Evolutionary conservation across 2,329 filamentous ascomycete genomes (phyloP), one percentile per base, ranked within the genome.

Genomic region (Cladophialophora chaetospira): DNA sequence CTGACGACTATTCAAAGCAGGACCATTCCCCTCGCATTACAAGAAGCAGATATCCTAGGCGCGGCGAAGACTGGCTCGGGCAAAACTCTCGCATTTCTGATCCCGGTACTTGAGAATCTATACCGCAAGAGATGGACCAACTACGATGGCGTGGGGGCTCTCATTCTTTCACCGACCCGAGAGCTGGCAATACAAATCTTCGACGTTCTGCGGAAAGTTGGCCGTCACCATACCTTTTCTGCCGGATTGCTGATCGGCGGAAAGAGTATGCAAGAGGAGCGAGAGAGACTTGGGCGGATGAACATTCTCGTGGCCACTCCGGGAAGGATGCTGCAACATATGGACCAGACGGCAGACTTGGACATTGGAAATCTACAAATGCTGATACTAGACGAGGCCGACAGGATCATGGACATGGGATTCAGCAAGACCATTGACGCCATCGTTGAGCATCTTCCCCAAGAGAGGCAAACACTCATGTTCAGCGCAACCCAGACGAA

Each of bases 141-240:
- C 67, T 82, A 86, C 66, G 94, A 99, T 74, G 94, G 94, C 0
- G 79, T 99, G 26, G 93, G 93, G 6, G 94, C 94, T 3, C 82
- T 99, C 62, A 90, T 99, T 63, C 87, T 99, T 52, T 93, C 92
- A 0, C 94, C 94, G 0, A 99, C 94, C 5, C 87, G 94, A 69
- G 94, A 99, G 75, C 80, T 99, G 53, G 93, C 94, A 0, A 94
- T 95, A 35, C 94, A 99, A 73, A 99, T 96, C 60, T 99, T 97
- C 69, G 89, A 97, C 56, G 93, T 97, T 0, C 75, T 99, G 66
- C 82, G 90, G 60, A 96, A 96, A 72, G 84, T 99, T 56, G 94
- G 94, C 42, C 84, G 89, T 55, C 86, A 93, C 56, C 93, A 99
- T 72, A 81, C 84, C 58, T 97, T 97, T 71, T 96, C 93, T 0